phyloP scores from a whole-genome alignment of 352 stramenopile species.

The Globisporangium nunn region DNA sequence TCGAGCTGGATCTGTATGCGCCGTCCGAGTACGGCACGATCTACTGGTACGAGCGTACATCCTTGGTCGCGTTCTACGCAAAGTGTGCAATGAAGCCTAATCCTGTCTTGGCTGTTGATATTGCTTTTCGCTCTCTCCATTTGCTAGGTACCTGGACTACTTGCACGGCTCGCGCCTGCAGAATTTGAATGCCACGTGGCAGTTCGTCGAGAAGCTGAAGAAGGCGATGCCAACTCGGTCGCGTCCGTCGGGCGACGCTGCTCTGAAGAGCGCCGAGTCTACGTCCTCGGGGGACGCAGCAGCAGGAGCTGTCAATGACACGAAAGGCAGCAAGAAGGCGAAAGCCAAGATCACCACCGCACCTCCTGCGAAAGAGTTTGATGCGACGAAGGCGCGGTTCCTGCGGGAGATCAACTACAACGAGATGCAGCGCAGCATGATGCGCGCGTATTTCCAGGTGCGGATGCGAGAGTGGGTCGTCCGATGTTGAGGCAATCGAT shows the following conservation, averaged over 20 bases:
- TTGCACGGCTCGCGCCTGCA: conserved; percentile 75
- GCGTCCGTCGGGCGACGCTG: not conserved
- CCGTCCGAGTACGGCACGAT: conserved; percentile 60
- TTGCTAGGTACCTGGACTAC: conserved; percentile 75
- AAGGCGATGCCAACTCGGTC: conserved; percentile 31
- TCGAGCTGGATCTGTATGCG: conserved; percentile 78
- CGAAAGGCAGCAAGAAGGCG: conserved; percentile 15
- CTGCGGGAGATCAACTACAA: conserved; percentile 72
- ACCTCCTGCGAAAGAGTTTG: conserved; percentile 13
- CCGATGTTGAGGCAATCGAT: not conserved
- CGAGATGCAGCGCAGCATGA: conserved; percentile 63
- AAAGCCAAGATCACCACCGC: conserved; percentile 20
- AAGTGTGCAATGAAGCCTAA: not conserved
- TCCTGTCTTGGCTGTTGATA: not conserved
- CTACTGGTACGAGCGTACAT: conserved; percentile 49
- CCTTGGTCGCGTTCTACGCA: not conserved
- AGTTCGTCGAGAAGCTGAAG: conserved; percentile 79
- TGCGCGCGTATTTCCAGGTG: conserved; percentile 78
- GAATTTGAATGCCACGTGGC: conserved; percentile 75
- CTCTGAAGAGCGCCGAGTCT: conserved; percentile 2
- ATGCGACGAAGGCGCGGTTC: conserved; percentile 54
- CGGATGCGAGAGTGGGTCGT: not conserved
- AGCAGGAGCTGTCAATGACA: not conserved
- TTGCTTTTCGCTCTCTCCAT: not conserved
- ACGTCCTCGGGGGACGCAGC: not conserved